Evolutionary conservation across 169 alveolate genomes (phyloP).

Genomic region (Eimeria falciformis): DNA sequence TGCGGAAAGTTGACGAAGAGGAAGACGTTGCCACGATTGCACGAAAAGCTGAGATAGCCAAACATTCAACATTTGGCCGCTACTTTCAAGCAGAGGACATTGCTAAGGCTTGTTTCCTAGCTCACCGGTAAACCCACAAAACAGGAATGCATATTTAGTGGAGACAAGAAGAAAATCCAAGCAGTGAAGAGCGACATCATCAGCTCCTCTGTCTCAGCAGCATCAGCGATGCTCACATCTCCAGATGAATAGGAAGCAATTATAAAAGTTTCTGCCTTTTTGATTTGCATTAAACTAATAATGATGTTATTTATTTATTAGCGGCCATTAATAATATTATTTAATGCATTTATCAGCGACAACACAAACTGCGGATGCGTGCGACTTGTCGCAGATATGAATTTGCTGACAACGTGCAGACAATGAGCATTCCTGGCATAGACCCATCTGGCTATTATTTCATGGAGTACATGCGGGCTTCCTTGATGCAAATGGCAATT

Average conservation of each 20-base stretch:
- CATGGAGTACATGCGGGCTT: slow-evolving; percentile 88
- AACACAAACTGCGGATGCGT: neutral
- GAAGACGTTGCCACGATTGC: slow-evolving; percentile 78
- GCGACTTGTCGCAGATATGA: slow-evolving; percentile 81
- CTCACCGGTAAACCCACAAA: slow-evolving; percentile 64
- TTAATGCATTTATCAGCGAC: too few relatives aligned
- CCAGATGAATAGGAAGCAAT: neutral
- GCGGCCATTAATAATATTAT: too few relatives aligned
- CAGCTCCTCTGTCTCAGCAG: too few relatives aligned
- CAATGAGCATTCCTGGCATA: slow-evolving; percentile 84
- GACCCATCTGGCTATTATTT: slow-evolving; percentile 88
- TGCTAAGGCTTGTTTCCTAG: slow-evolving; percentile 80
- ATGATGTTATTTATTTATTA: too few relatives aligned
- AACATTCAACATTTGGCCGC: slow-evolving; percentile 25
- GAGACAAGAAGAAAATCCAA: too few relatives aligned
- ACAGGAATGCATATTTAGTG: neutral
- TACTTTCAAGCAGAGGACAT: slow-evolving; percentile 57
- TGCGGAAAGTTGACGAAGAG: slow-evolving; percentile 82
- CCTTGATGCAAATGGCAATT: slow-evolving; percentile 83
- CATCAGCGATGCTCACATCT: neutral
- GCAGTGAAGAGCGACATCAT: too few relatives aligned
- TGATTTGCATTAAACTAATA: too few relatives aligned
- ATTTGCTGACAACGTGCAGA: slow-evolving; percentile 85
- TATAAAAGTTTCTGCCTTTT: neutral
- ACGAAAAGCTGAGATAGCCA: slow-evolving; percentile 12